These are phyloP conservation scores for Aspergillus niger DNA, from an alignment of 2,329 filamentous ascomycete genomes.

Conservation along the genomic window DNA sequence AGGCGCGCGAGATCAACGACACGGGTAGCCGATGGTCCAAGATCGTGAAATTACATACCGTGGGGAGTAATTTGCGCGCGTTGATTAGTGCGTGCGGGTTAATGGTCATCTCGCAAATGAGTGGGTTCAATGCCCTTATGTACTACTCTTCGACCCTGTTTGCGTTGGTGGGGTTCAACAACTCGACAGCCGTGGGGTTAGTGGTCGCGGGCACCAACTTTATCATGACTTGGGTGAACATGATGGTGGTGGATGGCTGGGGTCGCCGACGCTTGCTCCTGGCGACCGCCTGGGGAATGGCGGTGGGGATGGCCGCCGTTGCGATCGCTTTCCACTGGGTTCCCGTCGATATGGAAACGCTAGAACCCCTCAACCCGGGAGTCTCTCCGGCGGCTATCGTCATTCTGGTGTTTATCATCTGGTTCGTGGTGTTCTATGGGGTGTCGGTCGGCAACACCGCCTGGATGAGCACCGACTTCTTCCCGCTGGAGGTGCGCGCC, in stretches of 20 bases:
- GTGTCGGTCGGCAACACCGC: slow-evolving; percentile 52
- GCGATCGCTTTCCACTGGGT: slow-evolving; percentile 52
- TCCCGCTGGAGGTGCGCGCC: slow-evolving; percentile 52
- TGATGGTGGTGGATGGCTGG: slow-evolving; percentile 49
- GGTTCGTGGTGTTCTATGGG: slow-evolving; percentile 50
- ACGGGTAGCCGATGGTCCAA: slow-evolving; percentile 47
- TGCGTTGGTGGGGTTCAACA: slow-evolving; percentile 52
- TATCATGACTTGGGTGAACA: slow-evolving; percentile 53
- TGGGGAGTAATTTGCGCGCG: slow-evolving; percentile 40
- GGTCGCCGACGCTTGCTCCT: slow-evolving; percentile 51
- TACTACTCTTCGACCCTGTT: slow-evolving; percentile 50
- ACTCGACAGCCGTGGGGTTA: slow-evolving; percentile 50
- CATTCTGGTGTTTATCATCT: slow-evolving; percentile 49
- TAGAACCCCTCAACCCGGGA: slow-evolving; percentile 24
- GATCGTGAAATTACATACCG: slow-evolving; percentile 51
- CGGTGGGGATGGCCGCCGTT: slow-evolving; percentile 35
- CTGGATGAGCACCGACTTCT: slow-evolving; percentile 54
- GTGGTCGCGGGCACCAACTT: slow-evolving; percentile 43
- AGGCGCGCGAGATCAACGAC: slow-evolving; percentile 43
- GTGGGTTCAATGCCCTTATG: slow-evolving; percentile 51
- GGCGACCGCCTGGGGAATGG: slow-evolving; percentile 50
- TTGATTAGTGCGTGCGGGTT: slow-evolving; percentile 52
- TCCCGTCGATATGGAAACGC: slow-evolving; percentile 47
- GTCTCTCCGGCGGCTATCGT: slow-evolving; percentile 42
- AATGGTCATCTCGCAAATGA: slow-evolving; percentile 48